Evolutionary conservation across 176 grass and related monocot genomes (phyloP).

Genomic region (Cocos nucifera): DNA sequence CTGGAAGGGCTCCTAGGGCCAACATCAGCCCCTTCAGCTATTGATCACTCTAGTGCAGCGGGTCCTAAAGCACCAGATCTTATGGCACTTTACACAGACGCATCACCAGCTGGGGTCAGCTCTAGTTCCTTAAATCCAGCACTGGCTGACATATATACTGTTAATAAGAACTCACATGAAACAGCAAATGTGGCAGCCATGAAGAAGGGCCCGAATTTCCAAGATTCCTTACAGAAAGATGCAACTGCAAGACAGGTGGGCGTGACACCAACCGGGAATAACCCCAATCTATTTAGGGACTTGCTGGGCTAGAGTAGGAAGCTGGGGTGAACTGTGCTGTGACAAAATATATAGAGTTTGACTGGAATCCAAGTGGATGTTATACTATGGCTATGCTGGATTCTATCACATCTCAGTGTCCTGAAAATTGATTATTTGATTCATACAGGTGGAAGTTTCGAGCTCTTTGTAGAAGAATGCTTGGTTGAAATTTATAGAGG

Average conservation of each 20-base stretch:
- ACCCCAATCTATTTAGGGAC: constrained; percentile 93
- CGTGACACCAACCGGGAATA: constrained; percentile 73
- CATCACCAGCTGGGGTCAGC: constrained; percentile 21
- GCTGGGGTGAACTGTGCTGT: background rate
- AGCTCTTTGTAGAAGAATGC: background rate
- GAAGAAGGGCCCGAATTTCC: constrained; percentile 68
- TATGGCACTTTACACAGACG: constrained; percentile 53
- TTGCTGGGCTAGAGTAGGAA: constrained; percentile 46
- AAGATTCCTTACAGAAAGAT: constrained; percentile 79
- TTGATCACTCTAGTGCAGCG: constrained; percentile 22
- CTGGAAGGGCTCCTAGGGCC: constrained; percentile 74
- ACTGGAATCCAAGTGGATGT: background rate
- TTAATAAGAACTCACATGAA: constrained; percentile 16
- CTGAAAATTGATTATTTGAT: constrained; percentile 4
- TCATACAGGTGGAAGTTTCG: background rate
- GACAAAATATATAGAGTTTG: background rate
- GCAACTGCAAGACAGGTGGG: constrained; percentile 77
- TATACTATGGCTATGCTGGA: constrained; percentile 1
- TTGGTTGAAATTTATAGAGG: background rate
- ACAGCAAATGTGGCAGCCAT: constrained; percentile 16
- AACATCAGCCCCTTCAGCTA: constrained; percentile 14
- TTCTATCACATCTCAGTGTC: background rate
- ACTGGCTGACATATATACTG: constrained; percentile 12
- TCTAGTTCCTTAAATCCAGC: constrained; percentile 18
- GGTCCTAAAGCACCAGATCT: constrained; percentile 51